Evolutionary conservation across 2,329 filamentous ascomycete genomes (phyloP), one percentile per base, ranked within the genome.

Genomic region (Colletotrichum sansevieriae): DNA sequence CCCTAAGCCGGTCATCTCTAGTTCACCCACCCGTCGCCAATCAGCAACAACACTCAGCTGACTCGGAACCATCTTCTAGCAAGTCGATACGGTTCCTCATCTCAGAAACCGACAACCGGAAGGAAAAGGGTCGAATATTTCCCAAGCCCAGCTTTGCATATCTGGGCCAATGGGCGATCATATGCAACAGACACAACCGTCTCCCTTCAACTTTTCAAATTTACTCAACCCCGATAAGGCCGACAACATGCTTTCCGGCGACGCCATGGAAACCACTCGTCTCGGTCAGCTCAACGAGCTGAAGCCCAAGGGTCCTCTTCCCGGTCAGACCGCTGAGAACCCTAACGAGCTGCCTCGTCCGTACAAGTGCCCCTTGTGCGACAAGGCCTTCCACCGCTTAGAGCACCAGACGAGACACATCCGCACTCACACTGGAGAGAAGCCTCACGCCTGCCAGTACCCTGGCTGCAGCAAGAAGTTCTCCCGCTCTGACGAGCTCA

Each of bases 331-430:
- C 71, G 74, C 88, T 81, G 81, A 93, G 86, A 85, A 82, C 67
- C 72, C 78, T 56, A 83, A 80, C 72, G 95, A 98, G 81, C 88
- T 98, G 62, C 96, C 96, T 68, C 91, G 96, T 65, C 95, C 95
- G 0, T 99, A 99, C 90, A 98, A 98, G 85, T 99, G 95, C 81
- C 95, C 95, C 70, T 89, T 99, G 71, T 99, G 96, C 85, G 95
- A 98, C 76, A 97, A 98, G 87, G 95, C 96, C 70, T 99, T 99
- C 83, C 96, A 98, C 85, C 94, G 96, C 71, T 87, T 99, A 47
- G 95, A 98, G 84, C 95, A 98, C 80, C 95, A 98, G 86, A 90
- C 88, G 22, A 83, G 87, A 75, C 95, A 99, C 82, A 98, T 98
- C 78, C 91, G 95, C 76, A 98, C 96, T 7, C 95, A 99, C 82